Evolutionary conservation across 139 green algal species (phyloP), one percentile per base, ranked within the genome.

Genomic region (Tetradesmus obliquus): DNA sequence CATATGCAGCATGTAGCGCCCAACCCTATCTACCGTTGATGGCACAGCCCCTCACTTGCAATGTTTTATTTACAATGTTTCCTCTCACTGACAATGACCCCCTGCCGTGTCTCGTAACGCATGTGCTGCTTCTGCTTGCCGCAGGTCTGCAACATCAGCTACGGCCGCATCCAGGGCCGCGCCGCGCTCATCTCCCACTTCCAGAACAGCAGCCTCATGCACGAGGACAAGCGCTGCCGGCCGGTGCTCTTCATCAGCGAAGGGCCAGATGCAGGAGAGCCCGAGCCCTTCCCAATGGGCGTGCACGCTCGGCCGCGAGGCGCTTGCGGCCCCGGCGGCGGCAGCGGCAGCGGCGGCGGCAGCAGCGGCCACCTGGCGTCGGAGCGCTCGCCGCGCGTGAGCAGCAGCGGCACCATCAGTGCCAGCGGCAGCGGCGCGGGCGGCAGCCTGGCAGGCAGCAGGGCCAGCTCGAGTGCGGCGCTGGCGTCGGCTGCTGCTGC

Each of bases 141-240:
- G 15, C 66, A 76, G 66, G 82, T 92, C 55, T 99, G 98, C 95
- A 93, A 92, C 92, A 97, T 99, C 90, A 96, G 96, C 62, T 99
- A 99, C 90, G 98, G 97, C 7, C 97, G 98, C 90, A 99, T 99
- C 90, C 96, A 99, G 93, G 97, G 97, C 90, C 97, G 98, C 85
- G 86, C 94, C 13, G 95, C 97, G 3, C 96, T 99, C 51, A 95
- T 99, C 19, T 94, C 96, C 22, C 98, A 99, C 95, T 99, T 99
- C 91, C 97, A 98, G 86, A 99, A 99, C 97, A 98, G 95, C 58
- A 97, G 91, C 84, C 96, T 99, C 79, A 98, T 99, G 96, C 98
- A 99, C 91, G 98, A 99, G 95, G 98, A 99, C 96, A 99, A 99
- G 96, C 96, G 97, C 88, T 99, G 98, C 95, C 92, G 98, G 13